These are phyloP conservation scores for Auriscalpium vulgare DNA, from an alignment of 768 basidiomycete species.

Conservation along the genomic window DNA sequence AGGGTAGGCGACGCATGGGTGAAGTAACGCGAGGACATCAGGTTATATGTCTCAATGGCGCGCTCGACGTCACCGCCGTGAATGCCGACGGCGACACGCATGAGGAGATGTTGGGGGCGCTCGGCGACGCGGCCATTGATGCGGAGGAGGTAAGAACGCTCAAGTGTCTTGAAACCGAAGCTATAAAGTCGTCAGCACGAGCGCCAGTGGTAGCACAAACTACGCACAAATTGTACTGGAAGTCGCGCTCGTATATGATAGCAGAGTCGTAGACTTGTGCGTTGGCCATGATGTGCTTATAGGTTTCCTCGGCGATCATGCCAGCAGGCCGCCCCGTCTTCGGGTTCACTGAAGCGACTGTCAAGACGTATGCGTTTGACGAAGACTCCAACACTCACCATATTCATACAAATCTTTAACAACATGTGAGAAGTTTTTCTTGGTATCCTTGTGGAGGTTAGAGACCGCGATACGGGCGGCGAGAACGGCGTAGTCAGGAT, in stretches of 20 bases:
- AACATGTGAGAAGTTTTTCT: constrained; percentile 92
- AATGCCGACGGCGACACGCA: constrained; percentile 98
- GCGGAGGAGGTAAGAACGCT: constrained; percentile 93
- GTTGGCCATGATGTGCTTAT: constrained; percentile 73
- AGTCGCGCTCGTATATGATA: constrained; percentile 97
- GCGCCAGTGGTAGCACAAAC: not conserved
- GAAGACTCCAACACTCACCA: constrained; percentile 35
- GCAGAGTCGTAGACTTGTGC: constrained; percentile 82
- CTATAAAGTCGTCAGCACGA: constrained; percentile 27
- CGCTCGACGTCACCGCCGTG: constrained; percentile 86
- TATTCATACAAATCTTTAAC: constrained; percentile 87
- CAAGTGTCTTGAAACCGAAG: constrained; percentile 99
- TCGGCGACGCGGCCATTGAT: constrained; percentile 94
- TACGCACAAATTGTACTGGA: constrained; percentile 89
- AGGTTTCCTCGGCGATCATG: constrained; percentile 88
- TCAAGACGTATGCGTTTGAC: not conserved
- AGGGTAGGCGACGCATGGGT: constrained; percentile 97
- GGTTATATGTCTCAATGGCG: constrained; percentile 85
- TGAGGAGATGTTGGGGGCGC: constrained; percentile 97
- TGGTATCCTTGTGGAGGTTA: constrained; percentile 98
- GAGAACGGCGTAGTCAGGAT: constrained; percentile 96
- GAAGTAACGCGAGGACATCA: constrained; percentile 98
- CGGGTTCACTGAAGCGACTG: constrained; percentile 63
- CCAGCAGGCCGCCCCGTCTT: constrained; percentile 83
- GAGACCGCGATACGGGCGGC: constrained; percentile 98